Conservation (phyloP, 2,329 filamentous ascomycete genomes). For the Rosellinia necatrix region DNA sequence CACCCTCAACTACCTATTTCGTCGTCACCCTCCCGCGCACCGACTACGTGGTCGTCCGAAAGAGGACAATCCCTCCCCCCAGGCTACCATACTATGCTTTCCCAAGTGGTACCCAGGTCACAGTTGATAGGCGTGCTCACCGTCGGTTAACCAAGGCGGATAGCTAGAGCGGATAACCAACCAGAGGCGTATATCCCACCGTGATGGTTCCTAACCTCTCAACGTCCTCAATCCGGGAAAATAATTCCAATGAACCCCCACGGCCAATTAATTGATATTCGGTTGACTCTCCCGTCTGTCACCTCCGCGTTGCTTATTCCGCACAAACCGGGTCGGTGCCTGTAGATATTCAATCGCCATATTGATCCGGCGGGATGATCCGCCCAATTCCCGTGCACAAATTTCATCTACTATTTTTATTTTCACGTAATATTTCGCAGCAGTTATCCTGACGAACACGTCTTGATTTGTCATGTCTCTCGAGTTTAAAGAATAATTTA, state of each 20-base stretch:
- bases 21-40: conserved; percentile 6
- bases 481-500: too few species aligned
- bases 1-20: conserved; percentile 3
- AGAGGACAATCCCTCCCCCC: background rate
- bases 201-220: too few species aligned
- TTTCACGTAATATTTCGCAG: too few species aligned
- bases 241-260: background rate
- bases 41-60: conserved; percentile 21
- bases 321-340: background rate
- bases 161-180: background rate
- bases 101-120: background rate
- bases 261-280: background rate
- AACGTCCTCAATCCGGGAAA: too few species aligned
- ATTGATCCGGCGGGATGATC: conserved; percentile 8
- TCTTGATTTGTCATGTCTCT: conserved; percentile 17
- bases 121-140: background rate
- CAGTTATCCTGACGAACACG: too few species aligned
- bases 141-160: too few species aligned
- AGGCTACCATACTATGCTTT: background rate
- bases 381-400: background rate
- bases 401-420: background rate
- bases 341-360: background rate
- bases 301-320: background rate
- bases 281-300: too few species aligned
- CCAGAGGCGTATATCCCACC: background rate